phyloP scores from a whole-genome alignment of 371 early-diverging fungal genomes.

The Synchytrium microbalum region DNA sequence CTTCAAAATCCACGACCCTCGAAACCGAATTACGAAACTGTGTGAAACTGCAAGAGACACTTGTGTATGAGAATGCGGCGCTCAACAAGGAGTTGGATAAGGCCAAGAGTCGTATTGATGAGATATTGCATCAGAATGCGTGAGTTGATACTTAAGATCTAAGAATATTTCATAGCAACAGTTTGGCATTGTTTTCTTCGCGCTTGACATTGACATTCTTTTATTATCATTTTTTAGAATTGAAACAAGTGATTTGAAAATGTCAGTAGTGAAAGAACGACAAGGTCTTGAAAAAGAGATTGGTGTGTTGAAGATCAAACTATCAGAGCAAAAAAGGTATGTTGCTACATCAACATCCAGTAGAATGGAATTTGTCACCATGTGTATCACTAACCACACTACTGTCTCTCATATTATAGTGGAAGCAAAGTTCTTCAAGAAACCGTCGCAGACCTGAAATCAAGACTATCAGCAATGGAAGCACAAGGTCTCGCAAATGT shows the following conservation, averaged over 20 bases:
- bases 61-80: constrained; percentile 17
- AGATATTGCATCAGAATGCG: background rate
- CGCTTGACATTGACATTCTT: too few species aligned
- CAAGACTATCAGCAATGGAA: constrained; percentile 16
- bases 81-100: constrained; percentile 30
- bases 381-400: background rate
- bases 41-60: background rate
- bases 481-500: constrained; percentile 23
- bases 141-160: background rate
- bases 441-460: constrained; percentile 12
- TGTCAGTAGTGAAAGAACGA: constrained; percentile 7
- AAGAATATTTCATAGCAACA: background rate
- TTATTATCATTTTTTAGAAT: constrained; percentile 2
- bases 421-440: constrained; percentile 14
- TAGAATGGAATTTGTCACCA: background rate
- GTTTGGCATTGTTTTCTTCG: too few species aligned
- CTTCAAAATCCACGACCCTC: constrained; percentile 5
- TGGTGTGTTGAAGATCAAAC: constrained; percentile 9
- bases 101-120: constrained; percentile 6
- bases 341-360: background rate
- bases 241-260: constrained; percentile 12
- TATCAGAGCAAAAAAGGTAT: constrained; percentile 11
- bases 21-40: constrained; percentile 19
- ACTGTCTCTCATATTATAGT: constrained; percentile 6
- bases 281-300: constrained; percentile 7